Conservation (phyloP, 2,329 filamentous ascomycete species). For the Monosporascus ibericus region DNA sequence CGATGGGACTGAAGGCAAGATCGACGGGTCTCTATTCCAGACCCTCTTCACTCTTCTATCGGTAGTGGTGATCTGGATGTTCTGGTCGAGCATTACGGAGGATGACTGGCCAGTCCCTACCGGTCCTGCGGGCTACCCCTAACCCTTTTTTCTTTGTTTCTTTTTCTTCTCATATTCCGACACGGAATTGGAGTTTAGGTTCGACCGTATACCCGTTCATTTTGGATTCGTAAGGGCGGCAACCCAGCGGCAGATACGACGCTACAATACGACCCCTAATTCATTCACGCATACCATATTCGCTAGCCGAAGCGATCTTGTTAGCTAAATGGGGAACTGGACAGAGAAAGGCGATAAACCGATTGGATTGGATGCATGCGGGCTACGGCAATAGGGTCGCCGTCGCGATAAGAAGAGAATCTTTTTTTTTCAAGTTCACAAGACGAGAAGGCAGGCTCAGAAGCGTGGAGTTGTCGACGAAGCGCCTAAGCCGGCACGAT, state of each 20-base stretch:
- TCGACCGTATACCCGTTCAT: constrained; percentile 26
- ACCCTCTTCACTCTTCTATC: constrained; percentile 85
- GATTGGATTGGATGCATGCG: background rate
- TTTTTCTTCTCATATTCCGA: constrained; percentile 13
- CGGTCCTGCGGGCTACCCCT: constrained; percentile 32
- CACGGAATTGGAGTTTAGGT: constrained; percentile 27
- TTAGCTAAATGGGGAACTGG: background rate
- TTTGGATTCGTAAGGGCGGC: constrained; percentile 15
- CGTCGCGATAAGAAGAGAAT: background rate
- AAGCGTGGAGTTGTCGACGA: background rate
- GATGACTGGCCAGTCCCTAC: constrained; percentile 79
- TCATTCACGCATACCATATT: constrained; percentile 12
- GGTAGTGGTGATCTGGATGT: constrained; percentile 81
- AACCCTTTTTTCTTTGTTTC: constrained; percentile 9
- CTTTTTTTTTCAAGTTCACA: background rate
- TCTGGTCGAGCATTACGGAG: constrained; percentile 99
- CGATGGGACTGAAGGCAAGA: constrained; percentile 72
- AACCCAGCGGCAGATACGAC: constrained; percentile 7
- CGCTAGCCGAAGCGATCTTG: background rate
- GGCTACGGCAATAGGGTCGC: background rate
- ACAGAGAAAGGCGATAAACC: background rate
- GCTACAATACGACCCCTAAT: constrained; percentile 12
- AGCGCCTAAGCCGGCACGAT: constrained; percentile 14
- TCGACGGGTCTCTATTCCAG: constrained; percentile 89
- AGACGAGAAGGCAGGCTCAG: background rate